Conservation (phyloP, 305 asterid genomes). For the Ajuga reptans region DNA sequence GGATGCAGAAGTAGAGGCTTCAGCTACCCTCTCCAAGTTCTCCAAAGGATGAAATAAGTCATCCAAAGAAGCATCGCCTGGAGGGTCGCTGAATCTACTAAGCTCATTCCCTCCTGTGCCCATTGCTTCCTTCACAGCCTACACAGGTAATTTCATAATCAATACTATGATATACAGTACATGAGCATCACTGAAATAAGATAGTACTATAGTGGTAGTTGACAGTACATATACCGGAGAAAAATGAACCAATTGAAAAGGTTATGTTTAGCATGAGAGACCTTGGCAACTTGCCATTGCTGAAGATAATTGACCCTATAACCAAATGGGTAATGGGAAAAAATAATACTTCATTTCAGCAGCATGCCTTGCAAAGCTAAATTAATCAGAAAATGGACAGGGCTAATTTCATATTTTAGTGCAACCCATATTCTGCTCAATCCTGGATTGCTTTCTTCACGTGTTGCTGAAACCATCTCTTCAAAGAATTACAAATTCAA, state of each 20-base stretch:
- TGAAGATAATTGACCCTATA: not conserved
- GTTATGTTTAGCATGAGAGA: not conserved
- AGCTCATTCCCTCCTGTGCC: conserved; percentile 59
- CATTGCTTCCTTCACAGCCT: conserved; percentile 57
- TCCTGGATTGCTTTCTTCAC: not conserved
- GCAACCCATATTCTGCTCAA: not conserved
- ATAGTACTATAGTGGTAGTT: not conserved
- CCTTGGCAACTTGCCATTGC: conserved; percentile 1
- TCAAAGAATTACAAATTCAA: conserved; percentile 4
- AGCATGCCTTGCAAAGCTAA: not conserved
- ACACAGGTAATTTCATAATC: conserved; percentile 20
- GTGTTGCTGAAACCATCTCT: not conserved
- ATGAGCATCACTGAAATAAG: not conserved
- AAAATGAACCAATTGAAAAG: not conserved
- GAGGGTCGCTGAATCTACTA: conserved; percentile 88
- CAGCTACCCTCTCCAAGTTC: conserved; percentile 48
- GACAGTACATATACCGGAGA: conserved; percentile 9
- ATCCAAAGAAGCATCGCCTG: conserved; percentile 91
- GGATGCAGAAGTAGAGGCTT: conserved; percentile 78
- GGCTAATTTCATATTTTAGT: conserved; percentile 3
- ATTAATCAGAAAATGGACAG: conserved; percentile 6
- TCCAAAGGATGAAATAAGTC: conserved; percentile 86
- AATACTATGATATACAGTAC: not conserved
- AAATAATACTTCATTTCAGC: not conserved
- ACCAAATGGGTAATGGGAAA: not conserved